Evolutionary conservation across 306 rosid species (phyloP).

Genomic region (Trifolium dubium): DNA sequence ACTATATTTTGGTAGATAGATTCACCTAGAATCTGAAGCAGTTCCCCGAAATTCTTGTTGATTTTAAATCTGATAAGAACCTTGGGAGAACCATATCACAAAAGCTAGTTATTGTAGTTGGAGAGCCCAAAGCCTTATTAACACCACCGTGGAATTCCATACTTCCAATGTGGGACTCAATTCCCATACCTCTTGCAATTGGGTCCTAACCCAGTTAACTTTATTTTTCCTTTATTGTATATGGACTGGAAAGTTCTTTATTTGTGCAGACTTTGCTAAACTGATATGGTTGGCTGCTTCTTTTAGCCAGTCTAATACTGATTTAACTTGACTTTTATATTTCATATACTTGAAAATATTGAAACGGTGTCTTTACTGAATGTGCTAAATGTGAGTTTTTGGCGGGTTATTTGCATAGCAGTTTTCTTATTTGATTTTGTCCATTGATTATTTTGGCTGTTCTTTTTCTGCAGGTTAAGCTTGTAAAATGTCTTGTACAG

Average conservation of each 20-base stretch:
- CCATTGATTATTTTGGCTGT: conserved; percentile 28
- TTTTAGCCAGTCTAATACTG: conserved; percentile 7
- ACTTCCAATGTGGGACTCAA: no score
- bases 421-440: conserved; percentile 27
- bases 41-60: conserved; percentile 22
- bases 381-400: conserved; percentile 9
- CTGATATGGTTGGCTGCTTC: conserved; percentile 17
- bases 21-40: conserved; percentile 12
- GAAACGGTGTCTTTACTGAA: conserved; percentile 21
- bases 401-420: conserved; percentile 19
- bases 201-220: not conserved
- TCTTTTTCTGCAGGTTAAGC: conserved; percentile 78
- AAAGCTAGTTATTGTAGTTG: no score
- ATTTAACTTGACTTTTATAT: conserved; percentile 7
- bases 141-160: no score
- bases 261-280: conserved; percentile 24
- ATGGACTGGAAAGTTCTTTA: conserved; percentile 11
- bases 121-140: no score
- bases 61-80: not conserved
- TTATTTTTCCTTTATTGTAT: conserved; percentile 3
- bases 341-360: conserved; percentile 11
- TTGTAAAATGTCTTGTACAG: conserved; percentile 86
- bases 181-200: no score
- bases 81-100: no score
- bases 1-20: conserved; percentile 37